These are phyloP conservation scores for Peronospora farinosa DNA, from an alignment of 352 stramenopile species.

Conservation along the genomic window DNA sequence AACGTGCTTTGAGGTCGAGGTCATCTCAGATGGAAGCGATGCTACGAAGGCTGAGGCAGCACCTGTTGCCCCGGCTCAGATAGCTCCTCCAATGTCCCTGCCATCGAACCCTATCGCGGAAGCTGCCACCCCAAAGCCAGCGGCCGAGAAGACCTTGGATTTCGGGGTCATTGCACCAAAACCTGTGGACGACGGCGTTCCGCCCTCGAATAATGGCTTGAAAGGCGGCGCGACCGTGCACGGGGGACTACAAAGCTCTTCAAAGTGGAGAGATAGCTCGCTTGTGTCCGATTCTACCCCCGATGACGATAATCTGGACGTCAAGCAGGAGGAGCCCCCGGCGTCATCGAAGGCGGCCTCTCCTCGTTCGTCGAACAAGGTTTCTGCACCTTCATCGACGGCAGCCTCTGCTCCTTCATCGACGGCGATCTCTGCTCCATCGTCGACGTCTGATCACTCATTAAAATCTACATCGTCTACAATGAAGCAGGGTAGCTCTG, in stretches of 20 bases:
- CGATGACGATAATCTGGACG: not conserved
- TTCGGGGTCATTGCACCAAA: slow-evolving; percentile 8
- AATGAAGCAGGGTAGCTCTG: slow-evolving; percentile 16
- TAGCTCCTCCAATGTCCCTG: slow-evolving; percentile 1
- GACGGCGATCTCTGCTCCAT: slow-evolving; percentile 10
- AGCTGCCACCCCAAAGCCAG: slow-evolving; percentile 4
- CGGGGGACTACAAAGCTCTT: slow-evolving; percentile 11
- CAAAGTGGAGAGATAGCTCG: not conserved
- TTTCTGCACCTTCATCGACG: slow-evolving; percentile 9
- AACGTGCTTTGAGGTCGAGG: slow-evolving; percentile 64
- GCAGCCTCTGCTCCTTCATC: slow-evolving; percentile 14
- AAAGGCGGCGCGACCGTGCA: slow-evolving; percentile 8
- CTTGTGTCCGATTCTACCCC: not conserved
- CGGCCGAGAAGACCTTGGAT: slow-evolving; percentile 1
- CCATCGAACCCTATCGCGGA: slow-evolving; percentile 4
- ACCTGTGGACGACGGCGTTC: not conserved
- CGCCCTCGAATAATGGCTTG: slow-evolving; percentile 8
- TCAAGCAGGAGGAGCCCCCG: not conserved
- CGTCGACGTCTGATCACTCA: no score
- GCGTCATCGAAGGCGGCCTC: slow-evolving; percentile 12
- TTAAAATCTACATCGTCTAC: slow-evolving; percentile 1
- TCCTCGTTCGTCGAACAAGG: slow-evolving; percentile 1
- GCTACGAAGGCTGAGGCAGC: not conserved
- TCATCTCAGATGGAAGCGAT: slow-evolving; percentile 16
- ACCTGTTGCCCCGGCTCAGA: slow-evolving; percentile 5